Conservation (phyloP, 768 basidiomycete species). For the Strobilomyces dryophilus region DNA sequence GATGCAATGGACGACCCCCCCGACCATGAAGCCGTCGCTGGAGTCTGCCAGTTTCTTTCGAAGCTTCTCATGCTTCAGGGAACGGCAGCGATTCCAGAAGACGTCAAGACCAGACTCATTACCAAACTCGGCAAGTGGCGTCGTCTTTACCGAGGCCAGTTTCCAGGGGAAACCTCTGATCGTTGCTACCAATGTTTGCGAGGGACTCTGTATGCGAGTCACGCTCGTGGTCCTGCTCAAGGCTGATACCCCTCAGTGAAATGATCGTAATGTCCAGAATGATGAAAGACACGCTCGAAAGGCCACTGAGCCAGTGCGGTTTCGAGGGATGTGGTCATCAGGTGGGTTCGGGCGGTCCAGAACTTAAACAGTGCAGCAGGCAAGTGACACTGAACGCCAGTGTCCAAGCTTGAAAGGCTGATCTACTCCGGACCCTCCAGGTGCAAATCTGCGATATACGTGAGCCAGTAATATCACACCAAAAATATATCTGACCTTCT, state of each 20-base stretch:
- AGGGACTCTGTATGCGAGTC: constrained; percentile 25
- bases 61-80: constrained; percentile 40
- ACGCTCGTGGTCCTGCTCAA: background rate
- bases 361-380: constrained; percentile 37
- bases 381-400: constrained; percentile 9
- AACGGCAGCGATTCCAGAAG: constrained; percentile 25
- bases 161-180: constrained; percentile 33
- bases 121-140: constrained; percentile 33
- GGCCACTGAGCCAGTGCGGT: constrained; percentile 31
- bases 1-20: constrained; percentile 5
- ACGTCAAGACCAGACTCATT: constrained; percentile 32
- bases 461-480: constrained; percentile 22
- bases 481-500: background rate
- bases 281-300: constrained; percentile 31
- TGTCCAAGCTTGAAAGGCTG: background rate
- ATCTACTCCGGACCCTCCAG: constrained; percentile 15
- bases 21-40: constrained; percentile 25
- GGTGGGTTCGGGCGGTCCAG: constrained; percentile 9
- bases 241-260: constrained; percentile 14
- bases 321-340: constrained; percentile 25
- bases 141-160: constrained; percentile 23
- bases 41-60: constrained; percentile 38
- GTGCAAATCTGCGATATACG: constrained; percentile 42
- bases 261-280: constrained; percentile 26
- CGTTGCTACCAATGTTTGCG: constrained; percentile 34